Base-by-base conservation (phyloP, 768 basidiomycete species). In the Boletus subcaerulescens region DNA sequence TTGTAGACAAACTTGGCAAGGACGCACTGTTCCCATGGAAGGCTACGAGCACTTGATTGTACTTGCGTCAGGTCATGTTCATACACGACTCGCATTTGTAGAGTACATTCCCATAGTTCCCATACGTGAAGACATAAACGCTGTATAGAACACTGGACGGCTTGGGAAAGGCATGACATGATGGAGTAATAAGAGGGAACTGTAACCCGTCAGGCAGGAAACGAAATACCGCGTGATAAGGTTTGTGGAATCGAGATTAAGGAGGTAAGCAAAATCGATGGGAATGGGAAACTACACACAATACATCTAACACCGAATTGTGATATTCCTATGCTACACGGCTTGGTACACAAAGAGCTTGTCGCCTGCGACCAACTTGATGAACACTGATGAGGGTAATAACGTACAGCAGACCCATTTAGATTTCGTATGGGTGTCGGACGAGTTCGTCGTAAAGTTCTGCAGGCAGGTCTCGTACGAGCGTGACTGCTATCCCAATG, bases 401-500 rank as follows among this genome's bases (percentile, higher is more conserved):
- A 42, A 29, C 36, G 49, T 47, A 31, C 13, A 32, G 15, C 31
- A 20, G 38, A 45, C 39, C 51, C 40, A 52, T 41, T 50, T 31
- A 5, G 12, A 78, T 71, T 20, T 89, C 86, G 61, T 85, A 95
- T 8, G 93, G 92, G 72, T 97, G 93, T 59, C 84, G 82, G 52
- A 92, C 91, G 24, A 96, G 82, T 69, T 92, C 91, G 45, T 92
- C 89, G 63, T 95, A 97, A 5, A 96, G 75, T 24, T 89, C 90
- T 38, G 87, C 62, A 1, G 93, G 93, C 12, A 98, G 79, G 62
- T 98, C 94, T 52, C 93, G 85, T 24, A 98, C 93, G 39, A 98
- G 84, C 0, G 93, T 93, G 15, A 98, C 92, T 1, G 94, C 92
- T 63, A 98, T 92, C 2, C 91, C 92, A 50, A 98, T 88, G 45